A percentile compares a stretch with the other conserved stretches of the same genome.
Evolutionary conservation across 2,329 filamentous ascomycete species (phyloP).

Genomic region (Basipetospora chlamydospora): DNA sequence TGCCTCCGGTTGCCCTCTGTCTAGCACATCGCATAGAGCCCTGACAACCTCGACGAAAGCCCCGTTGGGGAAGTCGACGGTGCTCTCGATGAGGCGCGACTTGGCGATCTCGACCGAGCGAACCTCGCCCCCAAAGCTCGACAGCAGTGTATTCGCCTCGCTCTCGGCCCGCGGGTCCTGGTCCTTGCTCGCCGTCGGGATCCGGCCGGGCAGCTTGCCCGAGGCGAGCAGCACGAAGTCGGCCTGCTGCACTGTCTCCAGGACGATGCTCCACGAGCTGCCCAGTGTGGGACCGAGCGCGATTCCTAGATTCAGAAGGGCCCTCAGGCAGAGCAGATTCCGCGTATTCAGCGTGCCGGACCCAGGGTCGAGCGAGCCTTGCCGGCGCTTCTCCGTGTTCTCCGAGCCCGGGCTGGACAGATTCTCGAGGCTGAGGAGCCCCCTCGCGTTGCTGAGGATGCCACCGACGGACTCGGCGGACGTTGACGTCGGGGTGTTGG

Average conservation of each 20-base stretch:
- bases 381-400: slow-evolving; percentile 42
- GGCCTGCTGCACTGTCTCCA: slow-evolving; percentile 85
- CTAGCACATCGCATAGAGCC: slow-evolving; percentile 60
- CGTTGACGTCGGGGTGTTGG: slow-evolving; percentile 27
- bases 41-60: slow-evolving; percentile 65
- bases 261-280: slow-evolving; percentile 74
- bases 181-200: slow-evolving; percentile 30
- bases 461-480: slow-evolving; percentile 34
- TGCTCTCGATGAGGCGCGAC: slow-evolving; percentile 78
- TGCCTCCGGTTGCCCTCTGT: slow-evolving; percentile 16
- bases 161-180: slow-evolving; percentile 33
- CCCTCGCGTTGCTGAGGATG: slow-evolving; percentile 58
- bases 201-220: slow-evolving; percentile 37
- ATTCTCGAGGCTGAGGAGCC: slow-evolving; percentile 59
- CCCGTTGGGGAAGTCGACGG: slow-evolving; percentile 72
- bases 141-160: slow-evolving; percentile 36
- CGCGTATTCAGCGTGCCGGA: slow-evolving; percentile 59
- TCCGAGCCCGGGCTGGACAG: slow-evolving; percentile 44
- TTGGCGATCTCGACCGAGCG: slow-evolving; percentile 81
- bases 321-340: slow-evolving; percentile 79
- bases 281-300: slow-evolving; percentile 80
- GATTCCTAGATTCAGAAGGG: slow-evolving; percentile 88
- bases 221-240: slow-evolving; percentile 69
- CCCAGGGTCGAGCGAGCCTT: slow-evolving; percentile 40
- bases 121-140: slow-evolving; percentile 66